Evolutionary conservation across 208 protist genomes (phyloP).

Genomic region (Crithidia sp.): DNA sequence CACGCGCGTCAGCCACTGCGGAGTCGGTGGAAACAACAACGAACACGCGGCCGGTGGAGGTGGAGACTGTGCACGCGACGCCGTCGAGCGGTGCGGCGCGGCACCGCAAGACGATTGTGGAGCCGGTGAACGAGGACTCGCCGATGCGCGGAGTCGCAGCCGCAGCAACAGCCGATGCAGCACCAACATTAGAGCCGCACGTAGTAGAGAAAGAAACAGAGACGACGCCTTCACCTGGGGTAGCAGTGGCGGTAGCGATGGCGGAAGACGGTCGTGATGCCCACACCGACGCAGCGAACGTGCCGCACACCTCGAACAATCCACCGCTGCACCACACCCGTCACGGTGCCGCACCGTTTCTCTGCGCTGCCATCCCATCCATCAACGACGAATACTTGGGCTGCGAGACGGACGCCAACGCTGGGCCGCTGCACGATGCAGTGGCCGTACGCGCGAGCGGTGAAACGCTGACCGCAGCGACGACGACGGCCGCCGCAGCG

Average conservation of each 20-base stretch:
- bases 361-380: conserved; percentile 12
- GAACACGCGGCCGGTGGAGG: neutral
- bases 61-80: neutral
- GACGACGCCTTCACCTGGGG: too few species aligned
- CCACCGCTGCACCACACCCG: neutral
- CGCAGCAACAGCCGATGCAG: neutral
- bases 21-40: neutral
- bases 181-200: neutral
- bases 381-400: conserved; percentile 3
- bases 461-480: too few species aligned
- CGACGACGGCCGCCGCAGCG: too few species aligned
- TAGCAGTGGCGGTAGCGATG: too few species aligned
- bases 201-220: too few species aligned
- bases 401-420: neutral
- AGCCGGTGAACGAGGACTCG: neutral
- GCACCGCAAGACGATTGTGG: conserved; percentile 3
- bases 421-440: too few species aligned
- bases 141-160: neutral
- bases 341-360: neutral
- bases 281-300: too few species aligned
- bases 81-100: neutral
- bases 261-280: too few species aligned
- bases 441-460: too few species aligned
- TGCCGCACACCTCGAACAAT: too few species aligned
- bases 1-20: too few species aligned